Evolutionary conservation across 1,284 basidiomycete species (phyloP).

Genomic region (Lentinula novae-zelandiae): DNA sequence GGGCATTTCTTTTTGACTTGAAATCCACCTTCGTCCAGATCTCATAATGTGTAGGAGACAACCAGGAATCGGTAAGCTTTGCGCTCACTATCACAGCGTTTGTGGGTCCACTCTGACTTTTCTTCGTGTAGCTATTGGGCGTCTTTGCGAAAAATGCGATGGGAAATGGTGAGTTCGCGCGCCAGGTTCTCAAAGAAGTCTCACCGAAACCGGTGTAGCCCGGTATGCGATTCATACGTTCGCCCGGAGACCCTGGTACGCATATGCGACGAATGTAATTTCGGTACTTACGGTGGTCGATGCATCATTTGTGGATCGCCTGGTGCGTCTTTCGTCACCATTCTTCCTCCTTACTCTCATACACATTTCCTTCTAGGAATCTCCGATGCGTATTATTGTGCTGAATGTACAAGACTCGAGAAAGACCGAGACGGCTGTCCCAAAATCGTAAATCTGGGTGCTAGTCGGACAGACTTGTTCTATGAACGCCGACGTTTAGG

Average conservation of each 20-base stretch:
- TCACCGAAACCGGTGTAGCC: conserved; percentile 45
- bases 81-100: conserved; percentile 17
- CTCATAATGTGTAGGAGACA: conserved; percentile 96
- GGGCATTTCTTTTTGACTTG: neutral
- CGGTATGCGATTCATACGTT: conserved; percentile 99
- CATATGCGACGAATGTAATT: conserved; percentile 99
- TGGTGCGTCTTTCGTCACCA: conserved; percentile 47
- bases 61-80: conserved; percentile 83
- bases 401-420: conserved; percentile 93
- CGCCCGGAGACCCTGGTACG: conserved; percentile 96
- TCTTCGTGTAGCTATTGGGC: conserved; percentile 74
- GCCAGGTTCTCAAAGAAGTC: neutral
- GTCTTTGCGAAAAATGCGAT: conserved; percentile 98
- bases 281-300: conserved; percentile 93
- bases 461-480: conserved; percentile 85
- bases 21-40: conserved; percentile 46
- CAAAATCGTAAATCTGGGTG: conserved; percentile 96
- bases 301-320: conserved; percentile 97
- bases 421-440: conserved; percentile 99
- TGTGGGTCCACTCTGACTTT: neutral
- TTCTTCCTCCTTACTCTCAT: neutral
- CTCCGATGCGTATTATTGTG: conserved; percentile 96
- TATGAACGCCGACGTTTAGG: conserved; percentile 82
- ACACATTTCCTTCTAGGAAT: conserved; percentile 56
- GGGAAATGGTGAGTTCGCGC: conserved; percentile 86